Percentiles rank a stretch among this genome's conserved stretches.
Evolutionary conservation across 208 protist species (phyloP).

Genomic region (Wallacemonas sp.): DNA sequence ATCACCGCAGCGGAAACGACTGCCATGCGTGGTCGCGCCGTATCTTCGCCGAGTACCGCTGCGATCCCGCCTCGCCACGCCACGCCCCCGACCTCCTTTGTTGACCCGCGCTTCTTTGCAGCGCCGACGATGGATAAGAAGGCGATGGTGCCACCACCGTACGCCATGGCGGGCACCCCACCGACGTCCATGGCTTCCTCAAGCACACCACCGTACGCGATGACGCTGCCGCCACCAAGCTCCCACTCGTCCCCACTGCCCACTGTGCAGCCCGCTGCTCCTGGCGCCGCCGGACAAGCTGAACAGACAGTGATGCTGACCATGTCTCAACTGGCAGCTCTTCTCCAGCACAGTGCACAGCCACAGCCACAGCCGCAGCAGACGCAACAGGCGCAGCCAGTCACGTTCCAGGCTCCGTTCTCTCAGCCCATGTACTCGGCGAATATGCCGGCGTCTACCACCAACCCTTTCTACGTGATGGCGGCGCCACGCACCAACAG

Average conservation of each 20-base stretch:
- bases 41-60: too few relatives aligned
- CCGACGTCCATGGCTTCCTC: neutral
- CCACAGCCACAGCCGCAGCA: neutral
- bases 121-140: neutral
- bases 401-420: neutral
- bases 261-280: too few relatives aligned
- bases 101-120: neutral
- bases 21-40: too few relatives aligned
- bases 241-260: neutral
- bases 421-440: neutral
- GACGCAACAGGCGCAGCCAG: neutral
- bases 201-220: neutral
- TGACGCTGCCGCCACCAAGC: slow-evolving; percentile 2
- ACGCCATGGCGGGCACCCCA: neutral
- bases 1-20: too few relatives aligned
- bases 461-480: too few relatives aligned
- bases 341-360: neutral
- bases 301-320: slow-evolving; percentile 3
- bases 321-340: neutral
- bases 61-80: neutral
- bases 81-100: neutral
- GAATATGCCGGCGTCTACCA: too few relatives aligned
- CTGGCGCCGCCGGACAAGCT: too few relatives aligned
- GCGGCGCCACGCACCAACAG: too few relatives aligned
- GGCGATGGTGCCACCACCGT: too few relatives aligned